Evolutionary conservation across 164 flowering plant species (phyloP).

Genomic region (Chloranthus sessilifolius): DNA sequence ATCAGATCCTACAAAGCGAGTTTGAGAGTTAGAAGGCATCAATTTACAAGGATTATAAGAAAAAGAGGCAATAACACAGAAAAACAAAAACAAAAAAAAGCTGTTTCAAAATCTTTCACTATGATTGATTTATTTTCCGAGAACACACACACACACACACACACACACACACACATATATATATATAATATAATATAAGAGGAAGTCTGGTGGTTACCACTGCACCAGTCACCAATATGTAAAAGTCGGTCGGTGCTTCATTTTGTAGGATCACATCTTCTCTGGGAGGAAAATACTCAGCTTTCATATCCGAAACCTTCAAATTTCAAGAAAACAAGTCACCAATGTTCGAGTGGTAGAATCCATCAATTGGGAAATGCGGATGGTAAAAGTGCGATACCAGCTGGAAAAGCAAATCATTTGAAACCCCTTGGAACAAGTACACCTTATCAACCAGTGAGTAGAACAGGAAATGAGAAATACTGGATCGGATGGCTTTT

Average conservation of each 20-base stretch:
- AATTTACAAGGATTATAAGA: not conserved
- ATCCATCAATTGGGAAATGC: too few relatives aligned
- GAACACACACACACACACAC: not conserved
- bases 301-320: slow-evolving; percentile 94
- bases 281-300: slow-evolving; percentile 92
- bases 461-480: slow-evolving; percentile 79
- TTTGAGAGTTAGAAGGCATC: slow-evolving; percentile 1
- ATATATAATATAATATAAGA: not conserved
- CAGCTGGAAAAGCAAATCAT: slow-evolving; percentile 86
- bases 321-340: slow-evolving; percentile 3
- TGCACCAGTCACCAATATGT: slow-evolving; percentile 74
- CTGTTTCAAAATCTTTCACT: too few relatives aligned
- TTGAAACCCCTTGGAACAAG: slow-evolving; percentile 79
- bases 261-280: slow-evolving; percentile 93
- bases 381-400: slow-evolving; percentile 28
- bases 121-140: too few relatives aligned
- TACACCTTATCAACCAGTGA: slow-evolving; percentile 67
- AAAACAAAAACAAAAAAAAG: not conserved
- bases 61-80: not conserved
- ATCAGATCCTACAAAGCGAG: slow-evolving; percentile 63
- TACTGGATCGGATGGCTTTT: slow-evolving; percentile 91
- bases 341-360: too few relatives aligned
- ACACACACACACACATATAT: not conserved
- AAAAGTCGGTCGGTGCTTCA: slow-evolving; percentile 96
- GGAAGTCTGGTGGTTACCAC: slow-evolving; percentile 43